A percentile compares a stretch with the other conserved stretches of the same genome.
Conservation (phyloP, 1,284 basidiomycete species). For the Mycosarcoma maydis region DNA sequence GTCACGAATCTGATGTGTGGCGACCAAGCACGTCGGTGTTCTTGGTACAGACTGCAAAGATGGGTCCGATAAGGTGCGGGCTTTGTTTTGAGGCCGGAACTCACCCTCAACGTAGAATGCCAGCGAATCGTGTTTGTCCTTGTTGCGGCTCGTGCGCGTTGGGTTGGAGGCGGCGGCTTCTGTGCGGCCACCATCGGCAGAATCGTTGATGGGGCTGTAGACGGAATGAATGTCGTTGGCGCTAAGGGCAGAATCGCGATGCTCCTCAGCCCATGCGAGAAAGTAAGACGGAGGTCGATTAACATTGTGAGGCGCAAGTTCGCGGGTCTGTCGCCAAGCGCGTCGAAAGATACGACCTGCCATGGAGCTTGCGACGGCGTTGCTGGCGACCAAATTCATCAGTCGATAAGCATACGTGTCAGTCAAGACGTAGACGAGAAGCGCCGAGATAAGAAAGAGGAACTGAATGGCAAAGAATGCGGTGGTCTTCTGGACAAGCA, state of each 20-base stretch:
- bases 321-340: slow-evolving; percentile 55
- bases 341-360: slow-evolving; percentile 56
- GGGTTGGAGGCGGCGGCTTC: background rate
- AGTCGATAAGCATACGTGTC: slow-evolving; percentile 37
- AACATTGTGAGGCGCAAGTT: slow-evolving; percentile 40
- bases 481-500: slow-evolving; percentile 58
- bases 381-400: slow-evolving; percentile 56
- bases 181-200: background rate
- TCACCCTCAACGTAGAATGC: slow-evolving; percentile 47
- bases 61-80: slow-evolving; percentile 17
- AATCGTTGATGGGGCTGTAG: slow-evolving; percentile 3
- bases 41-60: slow-evolving; percentile 16
- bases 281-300: slow-evolving; percentile 54
- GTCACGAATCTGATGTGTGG: slow-evolving; percentile 27
- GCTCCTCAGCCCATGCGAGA: slow-evolving; percentile 50
- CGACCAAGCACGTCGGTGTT: slow-evolving; percentile 7
- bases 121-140: slow-evolving; percentile 27
- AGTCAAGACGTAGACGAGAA: slow-evolving; percentile 45
- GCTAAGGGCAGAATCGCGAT: slow-evolving; percentile 9
- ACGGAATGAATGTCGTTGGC: slow-evolving; percentile 6
- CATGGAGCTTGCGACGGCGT: slow-evolving; percentile 52
- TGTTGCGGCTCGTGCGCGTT: background rate
- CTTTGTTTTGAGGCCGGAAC: slow-evolving; percentile 24
- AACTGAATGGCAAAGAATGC: slow-evolving; percentile 55
- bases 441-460: slow-evolving; percentile 45